These are phyloP conservation scores for Haberlea rhodopensis DNA, from an alignment of 257 asterid species.

Conservation along the genomic window DNA sequence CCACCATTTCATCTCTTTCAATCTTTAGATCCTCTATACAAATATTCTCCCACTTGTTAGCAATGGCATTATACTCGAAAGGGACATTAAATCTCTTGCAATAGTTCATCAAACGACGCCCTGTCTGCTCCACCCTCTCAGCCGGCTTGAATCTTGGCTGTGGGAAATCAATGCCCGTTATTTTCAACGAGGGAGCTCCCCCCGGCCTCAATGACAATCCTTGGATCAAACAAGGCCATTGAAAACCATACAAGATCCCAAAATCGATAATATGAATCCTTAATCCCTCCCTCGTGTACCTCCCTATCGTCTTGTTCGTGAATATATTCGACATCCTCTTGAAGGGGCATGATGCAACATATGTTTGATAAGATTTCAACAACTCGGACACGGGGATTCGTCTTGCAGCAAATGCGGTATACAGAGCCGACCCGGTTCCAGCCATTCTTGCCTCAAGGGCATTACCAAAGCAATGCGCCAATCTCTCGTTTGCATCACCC, in stretches of 20 bases:
- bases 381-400: conserved; percentile 37
- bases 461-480: conserved; percentile 56
- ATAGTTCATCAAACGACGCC: conserved; percentile 39
- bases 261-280: conserved; percentile 62
- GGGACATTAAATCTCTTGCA: conserved; percentile 53
- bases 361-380: conserved; percentile 43
- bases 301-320: conserved; percentile 53
- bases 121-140: conserved; percentile 59
- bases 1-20: conserved; percentile 47
- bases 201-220: conserved; percentile 56
- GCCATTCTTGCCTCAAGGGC: conserved; percentile 60
- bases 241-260: conserved; percentile 64
- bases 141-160: conserved; percentile 63
- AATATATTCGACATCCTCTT: conserved; percentile 55
- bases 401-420: conserved; percentile 31
- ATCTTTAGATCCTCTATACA: conserved; percentile 45
- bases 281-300: conserved; percentile 19
- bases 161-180: conserved; percentile 70
- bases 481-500: conserved; percentile 52
- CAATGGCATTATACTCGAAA: conserved; percentile 53
- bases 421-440: conserved; percentile 48
- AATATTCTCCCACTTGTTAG: conserved; percentile 59
- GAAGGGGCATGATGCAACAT: conserved; percentile 53
- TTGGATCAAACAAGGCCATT: conserved; percentile 78
- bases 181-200: conserved; percentile 51